Evolutionary conservation across 495 filamentous ascomycete genomes (phyloP).

Genomic region (Penicillium simplicissimum): DNA sequence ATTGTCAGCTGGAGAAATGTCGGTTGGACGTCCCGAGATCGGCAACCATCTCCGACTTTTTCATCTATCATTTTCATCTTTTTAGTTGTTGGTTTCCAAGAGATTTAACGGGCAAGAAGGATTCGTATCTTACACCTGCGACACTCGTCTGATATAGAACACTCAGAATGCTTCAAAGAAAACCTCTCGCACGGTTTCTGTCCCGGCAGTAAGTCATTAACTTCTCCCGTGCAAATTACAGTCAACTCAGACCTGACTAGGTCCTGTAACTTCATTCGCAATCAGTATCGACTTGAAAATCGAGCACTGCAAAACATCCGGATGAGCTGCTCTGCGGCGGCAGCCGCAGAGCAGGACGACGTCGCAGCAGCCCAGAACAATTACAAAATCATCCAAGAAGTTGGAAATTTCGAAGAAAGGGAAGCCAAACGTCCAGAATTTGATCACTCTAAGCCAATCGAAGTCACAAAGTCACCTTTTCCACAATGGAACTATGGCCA

Average conservation of each 20-base stretch:
- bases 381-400: slow-evolving; percentile 33
- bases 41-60: slow-evolving; percentile 3
- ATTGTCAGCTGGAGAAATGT: too few species aligned
- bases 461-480: slow-evolving; percentile 66
- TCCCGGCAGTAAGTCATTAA: slow-evolving; percentile 4
- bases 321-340: slow-evolving; percentile 23
- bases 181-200: background rate
- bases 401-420: slow-evolving; percentile 65
- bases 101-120: background rate
- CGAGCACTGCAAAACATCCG: background rate
- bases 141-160: background rate
- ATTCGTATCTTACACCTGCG: too few species aligned
- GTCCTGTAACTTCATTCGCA: background rate
- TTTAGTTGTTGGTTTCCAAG: slow-evolving; percentile 1
- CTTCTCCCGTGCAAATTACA: background rate
- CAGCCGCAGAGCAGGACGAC: slow-evolving; percentile 8
- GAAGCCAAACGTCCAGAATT: slow-evolving; percentile 68
- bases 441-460: slow-evolving; percentile 45
- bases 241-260: background rate
- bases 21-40: background rate
- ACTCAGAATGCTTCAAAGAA: background rate
- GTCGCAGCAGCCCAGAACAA: slow-evolving; percentile 15
- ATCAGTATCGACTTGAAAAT: background rate
- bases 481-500: slow-evolving; percentile 73
- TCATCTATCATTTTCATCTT: background rate